These are phyloP conservation scores for Vitis vinifera DNA, from an alignment of 164 flowering plant species.

Conservation along the genomic window DNA sequence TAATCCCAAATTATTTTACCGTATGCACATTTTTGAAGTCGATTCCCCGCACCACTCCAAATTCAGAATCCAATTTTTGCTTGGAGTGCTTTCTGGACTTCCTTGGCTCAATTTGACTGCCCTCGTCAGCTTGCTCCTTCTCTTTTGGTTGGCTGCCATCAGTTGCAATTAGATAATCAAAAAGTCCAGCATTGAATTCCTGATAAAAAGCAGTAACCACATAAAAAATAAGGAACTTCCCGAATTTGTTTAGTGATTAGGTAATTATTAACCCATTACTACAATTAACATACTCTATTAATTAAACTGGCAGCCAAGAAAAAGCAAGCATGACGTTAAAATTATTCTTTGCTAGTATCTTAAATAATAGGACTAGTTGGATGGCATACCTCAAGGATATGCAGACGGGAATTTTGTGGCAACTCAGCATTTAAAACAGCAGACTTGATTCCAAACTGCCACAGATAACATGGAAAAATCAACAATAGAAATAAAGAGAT, in stretches of 20 bases:
- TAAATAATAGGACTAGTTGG: too few relatives aligned
- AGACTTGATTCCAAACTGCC: constrained; percentile 87
- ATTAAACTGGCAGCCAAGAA: neutral
- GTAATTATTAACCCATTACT: neutral
- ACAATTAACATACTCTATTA: neutral
- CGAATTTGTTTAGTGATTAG: too few relatives aligned
- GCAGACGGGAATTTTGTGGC: constrained; percentile 96
- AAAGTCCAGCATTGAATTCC: constrained; percentile 97
- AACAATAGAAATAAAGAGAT: neutral
- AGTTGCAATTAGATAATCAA: constrained; percentile 91
- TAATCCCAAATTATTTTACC: constrained; percentile 33
- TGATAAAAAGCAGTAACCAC: constrained; percentile 24
- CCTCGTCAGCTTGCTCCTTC: constrained; percentile 42
- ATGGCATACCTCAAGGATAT: constrained; percentile 80
- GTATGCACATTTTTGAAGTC: constrained; percentile 96
- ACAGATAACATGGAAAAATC: neutral
- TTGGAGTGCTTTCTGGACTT: constrained; percentile 58
- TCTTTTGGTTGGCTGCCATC: constrained; percentile 63
- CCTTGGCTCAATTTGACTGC: constrained; percentile 29
- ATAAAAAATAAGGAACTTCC: neutral
- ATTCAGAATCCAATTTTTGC: constrained; percentile 74
- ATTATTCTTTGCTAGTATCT: too few relatives aligned
- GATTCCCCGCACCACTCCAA: constrained; percentile 95
- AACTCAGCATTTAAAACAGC: constrained; percentile 93
- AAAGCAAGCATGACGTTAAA: neutral